Evolutionary conservation across 1,284 basidiomycete genomes (phyloP), one percentile per base, ranked within the genome.

Genomic region (Lentinula novae-zelandiae): DNA sequence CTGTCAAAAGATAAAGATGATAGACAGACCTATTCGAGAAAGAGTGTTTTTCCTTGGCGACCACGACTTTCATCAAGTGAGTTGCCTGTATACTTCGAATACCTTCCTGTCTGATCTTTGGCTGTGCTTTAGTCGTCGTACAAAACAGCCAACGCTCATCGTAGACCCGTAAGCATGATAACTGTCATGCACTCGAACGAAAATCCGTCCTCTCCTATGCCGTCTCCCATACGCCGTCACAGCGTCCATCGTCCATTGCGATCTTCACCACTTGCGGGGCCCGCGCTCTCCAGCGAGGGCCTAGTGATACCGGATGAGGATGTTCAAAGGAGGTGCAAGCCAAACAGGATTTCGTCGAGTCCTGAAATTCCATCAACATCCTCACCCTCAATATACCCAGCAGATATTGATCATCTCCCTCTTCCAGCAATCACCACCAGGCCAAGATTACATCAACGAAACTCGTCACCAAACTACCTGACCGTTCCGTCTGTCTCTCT

Each of bases 241-340:
- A 58, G 40, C 17, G 13, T 40, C 13, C 52, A 49, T 27, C 61
- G 63, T 12, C 58, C 50, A 10, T 22, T 62, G 42, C 60, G 63
- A 12, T 62, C 63, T n/a, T 64, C 63, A 33, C 63, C 63, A 13
- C 61, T 64, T 36, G 53, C 61, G 8, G 63, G 63, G 2, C 63
- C 63, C 7, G 56, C 63, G 1, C 27, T 62, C 5, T 64, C 63
- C 10, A 62, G 57, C 15, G 48, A 53, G 34, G 62, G 52, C 9
- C 34, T 42, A 22, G 27, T 52, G n/a, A 55, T 53, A 50, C 39
- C 51, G 5, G 49, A 57, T 38, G 57, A 53, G 22, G 58, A 49
- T 22, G n/a, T 12, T n/a, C 27, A 51, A 13, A 38, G 38, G 22
- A 60, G 42, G 40, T 27, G 58, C 3, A 62, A 59, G 22, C 62